These are phyloP conservation scores for Cutaneotrichosporon sp. DNA, from an alignment of 1,284 basidiomycete genomes.

Conservation along the genomic window DNA sequence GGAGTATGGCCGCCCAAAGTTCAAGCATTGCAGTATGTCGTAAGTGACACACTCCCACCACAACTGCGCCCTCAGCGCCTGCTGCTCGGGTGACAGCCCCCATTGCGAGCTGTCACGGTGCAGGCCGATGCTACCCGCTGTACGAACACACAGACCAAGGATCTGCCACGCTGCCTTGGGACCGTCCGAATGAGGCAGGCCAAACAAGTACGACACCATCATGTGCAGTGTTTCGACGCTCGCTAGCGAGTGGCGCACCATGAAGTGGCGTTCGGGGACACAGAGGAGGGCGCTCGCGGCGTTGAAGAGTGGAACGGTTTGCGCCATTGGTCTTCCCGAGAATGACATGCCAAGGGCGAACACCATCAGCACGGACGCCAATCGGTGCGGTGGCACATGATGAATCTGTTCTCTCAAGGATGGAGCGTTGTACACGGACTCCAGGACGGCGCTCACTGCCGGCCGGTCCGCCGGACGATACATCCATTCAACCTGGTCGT, in stretches of 20 bases:
- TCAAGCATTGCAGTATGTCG: constrained; percentile 25
- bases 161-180: constrained; percentile 22
- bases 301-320: constrained; percentile 15
- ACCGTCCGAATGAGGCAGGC: constrained; percentile 15
- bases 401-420: constrained; percentile 16
- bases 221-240: constrained; percentile 23
- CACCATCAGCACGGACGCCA: constrained; percentile 20
- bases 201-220: constrained; percentile 24
- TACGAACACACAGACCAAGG: constrained; percentile 19
- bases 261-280: constrained; percentile 19
- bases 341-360: constrained; percentile 14
- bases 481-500: constrained; percentile 25
- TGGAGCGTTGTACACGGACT: constrained; percentile 12
- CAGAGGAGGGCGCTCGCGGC: constrained; percentile 17
- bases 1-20: constrained; percentile 29
- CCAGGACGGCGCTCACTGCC: constrained; percentile 8
- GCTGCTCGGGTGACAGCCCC: constrained; percentile 19
- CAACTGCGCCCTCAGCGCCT: constrained; percentile 14
- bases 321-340: constrained; percentile 10
- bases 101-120: constrained; percentile 24
- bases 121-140: constrained; percentile 16
- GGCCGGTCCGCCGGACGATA: constrained; percentile 17
- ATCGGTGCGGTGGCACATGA: constrained; percentile 17
- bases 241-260: constrained; percentile 19
- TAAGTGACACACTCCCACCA: constrained; percentile 25